A percentile compares a stretch with the other conserved stretches of the same genome.
These are phyloP conservation scores for Saccharomycopsis sp. DNA, from an alignment of 805 yeast species.

Conservation along the genomic window DNA sequence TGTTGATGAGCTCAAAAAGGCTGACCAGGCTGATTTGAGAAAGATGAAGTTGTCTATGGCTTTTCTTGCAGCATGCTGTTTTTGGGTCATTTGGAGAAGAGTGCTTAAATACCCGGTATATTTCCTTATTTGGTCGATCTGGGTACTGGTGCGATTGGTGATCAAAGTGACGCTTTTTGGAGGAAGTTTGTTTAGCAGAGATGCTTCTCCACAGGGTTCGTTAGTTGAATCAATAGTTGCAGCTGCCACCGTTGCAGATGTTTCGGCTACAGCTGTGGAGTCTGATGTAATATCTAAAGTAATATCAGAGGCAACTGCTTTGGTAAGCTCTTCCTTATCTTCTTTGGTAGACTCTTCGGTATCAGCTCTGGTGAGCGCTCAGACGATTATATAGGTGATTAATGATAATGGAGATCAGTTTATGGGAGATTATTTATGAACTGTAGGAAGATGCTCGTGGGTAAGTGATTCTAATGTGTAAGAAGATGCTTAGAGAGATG, in stretches of 20 bases:
- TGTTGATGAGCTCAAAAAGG: conserved; percentile 17
- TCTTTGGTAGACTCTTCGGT: too few species aligned
- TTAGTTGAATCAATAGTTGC: neutral
- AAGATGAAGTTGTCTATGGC: conserved; percentile 19
- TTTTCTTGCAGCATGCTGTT: conserved; percentile 15
- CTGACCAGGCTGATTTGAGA: conserved; percentile 15
- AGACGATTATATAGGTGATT: too few species aligned
- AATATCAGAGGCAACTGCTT: too few species aligned
- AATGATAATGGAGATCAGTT: too few species aligned
- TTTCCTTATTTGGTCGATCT: conserved; percentile 13
- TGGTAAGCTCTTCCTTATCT: too few species aligned
- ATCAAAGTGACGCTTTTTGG: neutral
- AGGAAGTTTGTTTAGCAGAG: neutral
- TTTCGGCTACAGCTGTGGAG: too few species aligned
- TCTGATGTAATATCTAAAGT: too few species aligned
- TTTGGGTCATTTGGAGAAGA: conserved; percentile 20
- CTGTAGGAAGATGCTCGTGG: too few species aligned
- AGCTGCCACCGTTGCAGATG: neutral
- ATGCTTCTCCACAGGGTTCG: neutral
- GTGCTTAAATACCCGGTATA: conserved; percentile 17
- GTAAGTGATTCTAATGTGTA: too few species aligned
- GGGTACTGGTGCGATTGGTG: neutral
- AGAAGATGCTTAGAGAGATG: too few species aligned
- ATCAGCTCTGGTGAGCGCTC: too few species aligned
- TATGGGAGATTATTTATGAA: too few species aligned